Base-by-base conservation (phyloP, 2,329 filamentous ascomycete genomes). In the Fusarium bulbicola region DNA sequence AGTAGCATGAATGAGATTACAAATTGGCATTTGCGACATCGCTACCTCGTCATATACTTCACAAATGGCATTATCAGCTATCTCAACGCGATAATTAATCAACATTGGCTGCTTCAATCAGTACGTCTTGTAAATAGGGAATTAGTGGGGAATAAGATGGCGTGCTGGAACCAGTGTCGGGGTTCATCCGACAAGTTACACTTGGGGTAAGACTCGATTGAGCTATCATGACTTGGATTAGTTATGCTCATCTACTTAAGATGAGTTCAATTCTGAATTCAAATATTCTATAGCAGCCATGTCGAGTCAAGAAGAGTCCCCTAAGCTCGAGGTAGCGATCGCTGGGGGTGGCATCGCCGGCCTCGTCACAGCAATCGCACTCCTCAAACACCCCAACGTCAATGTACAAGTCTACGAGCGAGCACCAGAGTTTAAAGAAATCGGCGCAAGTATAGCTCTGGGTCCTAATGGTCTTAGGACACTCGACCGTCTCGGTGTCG, bases 381-480 rank as follows among this genome's bases (percentile, higher is more conserved):
- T 88, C 16, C 73, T 82, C 47, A 77, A 81, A 37, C 81, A 85
- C 15, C 78, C 81, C 2, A 77, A 81, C 14, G 76, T 87, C 40
- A 79, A 84, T 28, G 82, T 88, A 2, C 82, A 87, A 64, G 78
- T 88, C 30, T 89, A 87, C 69, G 87, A 89, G 63, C 82, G 83
- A 43, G 84, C 87, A 0, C 73, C 77, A 3, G 83, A 85, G 67
- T 82, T 86, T 42, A 82, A 24, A 18, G 59, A 62, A 24, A 62
- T 62, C 12, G 59, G 59, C 6, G 52, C 86, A 0, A 84, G 84
- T 5, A 85, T 87, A 24, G 86, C 84, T 3, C 79, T 88, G 0
- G 86, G 87, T 6, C 86, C 86, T 3, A 89, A 89, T 75, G 87
- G 87, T 1, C 82, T 89, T 78, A 83, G 84, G 42, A 86, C 86